Evolutionary conservation across 192 early-diverging fungal species (phyloP).

Genomic region (Backusella luteola): DNA sequence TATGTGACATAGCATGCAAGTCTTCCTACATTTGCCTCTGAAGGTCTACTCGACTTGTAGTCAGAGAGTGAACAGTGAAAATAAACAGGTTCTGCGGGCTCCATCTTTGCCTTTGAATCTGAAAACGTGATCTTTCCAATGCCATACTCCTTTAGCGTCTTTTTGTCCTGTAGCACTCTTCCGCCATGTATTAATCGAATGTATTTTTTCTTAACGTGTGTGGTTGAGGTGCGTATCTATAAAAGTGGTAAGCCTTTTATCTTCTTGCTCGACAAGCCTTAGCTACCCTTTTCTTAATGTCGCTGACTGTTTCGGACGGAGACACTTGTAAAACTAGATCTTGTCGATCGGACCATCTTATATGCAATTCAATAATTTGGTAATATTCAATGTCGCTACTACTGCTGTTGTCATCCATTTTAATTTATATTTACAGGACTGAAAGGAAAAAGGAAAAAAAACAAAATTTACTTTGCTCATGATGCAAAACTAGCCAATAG

Average conservation of each 20-base stretch:
- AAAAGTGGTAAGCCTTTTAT: background rate
- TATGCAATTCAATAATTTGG: conserved; percentile 33
- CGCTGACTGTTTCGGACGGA: conserved; percentile 33
- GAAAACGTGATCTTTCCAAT: conserved; percentile 16
- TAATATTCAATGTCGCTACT: conserved; percentile 4
- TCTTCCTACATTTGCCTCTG: background rate
- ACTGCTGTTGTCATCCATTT: background rate
- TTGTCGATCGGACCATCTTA: conserved; percentile 42
- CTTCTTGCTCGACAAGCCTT: background rate
- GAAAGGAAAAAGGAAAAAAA: background rate
- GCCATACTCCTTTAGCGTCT: conserved; percentile 34
- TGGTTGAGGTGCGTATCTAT: conserved; percentile 24
- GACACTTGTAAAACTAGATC: conserved; percentile 33
- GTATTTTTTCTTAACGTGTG: conserved; percentile 39
- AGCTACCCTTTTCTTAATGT: conserved; percentile 47
- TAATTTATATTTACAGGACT: background rate
- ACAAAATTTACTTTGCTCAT: background rate
- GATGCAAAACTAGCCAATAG: too few species aligned
- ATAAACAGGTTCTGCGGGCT: conserved; percentile 41
- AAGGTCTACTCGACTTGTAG: conserved; percentile 25
- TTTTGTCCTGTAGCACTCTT: conserved; percentile 39
- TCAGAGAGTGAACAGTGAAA: conserved; percentile 55
- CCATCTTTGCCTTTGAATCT: conserved; percentile 26
- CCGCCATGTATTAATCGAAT: conserved; percentile 52
- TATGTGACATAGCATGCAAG: background rate